phyloP scores from a whole-genome alignment of 176 grass and related monocot species.

The Eremochloa ophiuroides region DNA sequence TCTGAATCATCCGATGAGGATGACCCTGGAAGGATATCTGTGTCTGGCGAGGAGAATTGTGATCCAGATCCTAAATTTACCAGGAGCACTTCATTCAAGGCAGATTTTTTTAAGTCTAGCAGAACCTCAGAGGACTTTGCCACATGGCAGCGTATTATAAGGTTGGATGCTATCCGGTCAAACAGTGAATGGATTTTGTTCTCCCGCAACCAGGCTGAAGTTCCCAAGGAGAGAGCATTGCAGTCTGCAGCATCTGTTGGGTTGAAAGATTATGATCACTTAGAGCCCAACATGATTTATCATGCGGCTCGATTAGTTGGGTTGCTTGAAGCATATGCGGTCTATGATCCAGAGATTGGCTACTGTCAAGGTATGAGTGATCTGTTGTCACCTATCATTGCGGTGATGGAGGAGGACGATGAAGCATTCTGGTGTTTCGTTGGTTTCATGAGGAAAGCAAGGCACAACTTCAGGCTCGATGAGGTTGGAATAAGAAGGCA shows the following conservation, averaged over 20 bases:
- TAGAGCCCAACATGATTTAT: constrained; percentile 74
- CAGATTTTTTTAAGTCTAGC: constrained; percentile 49
- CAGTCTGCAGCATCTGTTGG: constrained; percentile 51
- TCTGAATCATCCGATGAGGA: constrained; percentile 86
- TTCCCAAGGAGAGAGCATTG: constrained; percentile 58
- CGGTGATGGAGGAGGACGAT: constrained; percentile 73
- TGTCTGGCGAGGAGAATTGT: constrained; percentile 41
- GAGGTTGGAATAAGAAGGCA: constrained; percentile 85
- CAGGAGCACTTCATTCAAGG: constrained; percentile 52
- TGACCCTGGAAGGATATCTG: constrained; percentile 50
- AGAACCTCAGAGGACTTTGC: constrained; percentile 66
- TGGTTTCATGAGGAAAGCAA: constrained; percentile 90
- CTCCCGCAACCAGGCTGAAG: constrained; percentile 49
- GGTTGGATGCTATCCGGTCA: constrained; percentile 79
- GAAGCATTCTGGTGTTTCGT: constrained; percentile 99
- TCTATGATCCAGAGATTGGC: constrained; percentile 84
- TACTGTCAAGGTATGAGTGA: constrained; percentile 99
- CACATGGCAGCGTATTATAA: constrained; percentile 93
- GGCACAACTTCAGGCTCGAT: constrained; percentile 94
- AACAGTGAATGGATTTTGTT: constrained; percentile 76
- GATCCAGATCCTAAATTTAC: constrained; percentile 56
- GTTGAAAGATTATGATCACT: constrained; percentile 69
- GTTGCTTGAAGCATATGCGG: constrained; percentile 76
- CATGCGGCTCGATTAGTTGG: constrained; percentile 76
- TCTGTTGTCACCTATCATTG: constrained; percentile 81